Evolutionary conservation across 2,329 filamentous ascomycete genomes (phyloP), one percentile per base, ranked within the genome.

Genomic region (Monilinia fructigena): DNA sequence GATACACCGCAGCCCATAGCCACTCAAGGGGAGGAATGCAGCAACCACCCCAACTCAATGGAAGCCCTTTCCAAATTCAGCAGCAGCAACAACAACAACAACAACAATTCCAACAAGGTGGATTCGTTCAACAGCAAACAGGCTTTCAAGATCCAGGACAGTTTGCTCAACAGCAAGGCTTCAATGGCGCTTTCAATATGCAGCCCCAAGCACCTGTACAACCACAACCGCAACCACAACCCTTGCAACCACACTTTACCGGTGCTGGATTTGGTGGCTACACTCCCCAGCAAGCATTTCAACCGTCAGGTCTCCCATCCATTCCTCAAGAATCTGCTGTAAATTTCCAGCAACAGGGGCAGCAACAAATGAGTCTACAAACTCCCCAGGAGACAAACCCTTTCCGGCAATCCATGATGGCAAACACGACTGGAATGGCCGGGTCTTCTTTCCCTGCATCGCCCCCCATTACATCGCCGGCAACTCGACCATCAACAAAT

Each of bases 391-490:
- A 82, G 28, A 97, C 93, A 10, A 99, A 99, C 76, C 95, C 95
- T 0, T 99, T 99, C 85, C 86, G 95, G 53, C 90, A 93, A 75
- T 97, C 94, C 1, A 94, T 94, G 88, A 82, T 97, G 80, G 82
- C 84, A 74, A 68, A 73, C 58, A 78, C 79, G 26, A 86, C 86
- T 10, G 84, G 84, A 56, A 76, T 80, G 70, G 72, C 77, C 53
- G 74, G 75, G 40, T 76, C 79, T 31, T 73, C 76, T 63, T 77
- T 81, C 67, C 75, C 80, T 68, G 77, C 80, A 64, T 79, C 80
- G 52, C 72, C 74, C 31, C 76, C 79, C 40, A 75, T 81, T n/a
- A 76, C 80, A 69, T 75, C 79, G 67, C 75, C 82, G 55, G 73
- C 83, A 58, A 78, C 79, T 63, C 86, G 87, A 42, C 89, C 91